Evolutionary conservation across 129 eudicot genomes (phyloP).

Genomic region (Artemisia annua): DNA sequence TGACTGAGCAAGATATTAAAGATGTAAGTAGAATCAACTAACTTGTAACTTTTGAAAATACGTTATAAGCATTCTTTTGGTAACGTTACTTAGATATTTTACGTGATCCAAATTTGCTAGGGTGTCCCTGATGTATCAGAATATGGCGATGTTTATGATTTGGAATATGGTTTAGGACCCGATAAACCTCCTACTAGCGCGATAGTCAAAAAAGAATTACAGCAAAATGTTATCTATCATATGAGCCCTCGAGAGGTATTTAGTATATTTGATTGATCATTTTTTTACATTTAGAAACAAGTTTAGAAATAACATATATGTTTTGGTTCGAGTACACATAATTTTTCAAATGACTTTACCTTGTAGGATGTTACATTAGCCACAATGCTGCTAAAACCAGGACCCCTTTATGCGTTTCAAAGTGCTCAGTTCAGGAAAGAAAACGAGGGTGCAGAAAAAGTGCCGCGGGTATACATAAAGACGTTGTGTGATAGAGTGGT

Average conservation of each 20-base stretch:
- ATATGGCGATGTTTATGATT: slow-evolving; percentile 49
- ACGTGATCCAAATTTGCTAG: slow-evolving; percentile 28
- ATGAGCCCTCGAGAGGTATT: slow-evolving; percentile 76
- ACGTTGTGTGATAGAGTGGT: slow-evolving; percentile 52
- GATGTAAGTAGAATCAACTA: slow-evolving; percentile 45
- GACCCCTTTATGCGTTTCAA: slow-evolving; percentile 52
- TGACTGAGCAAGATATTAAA: slow-evolving; percentile 47
- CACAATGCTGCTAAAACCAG: slow-evolving; percentile 59
- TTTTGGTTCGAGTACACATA: neutral
- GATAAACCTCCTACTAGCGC: slow-evolving; percentile 64
- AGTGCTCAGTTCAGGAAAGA: slow-evolving; percentile 40
- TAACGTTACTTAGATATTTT: neutral
- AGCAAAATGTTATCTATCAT: slow-evolving; percentile 55
- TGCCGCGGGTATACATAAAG: slow-evolving; percentile 62
- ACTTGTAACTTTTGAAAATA: neutral
- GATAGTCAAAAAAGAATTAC: slow-evolving; percentile 46
- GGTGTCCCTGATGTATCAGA: slow-evolving; percentile 73
- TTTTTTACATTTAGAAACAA: too few species aligned
- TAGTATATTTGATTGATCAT: neutral
- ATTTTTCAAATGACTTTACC: neutral
- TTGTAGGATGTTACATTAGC: slow-evolving; percentile 71
- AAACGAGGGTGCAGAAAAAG: slow-evolving; percentile 38
- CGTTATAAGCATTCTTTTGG: neutral
- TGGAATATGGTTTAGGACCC: slow-evolving; percentile 51
- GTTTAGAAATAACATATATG: neutral